phyloP scores from a whole-genome alignment of 1,139 yeast genomes.

The Saccharomyces hybrid region DNA sequence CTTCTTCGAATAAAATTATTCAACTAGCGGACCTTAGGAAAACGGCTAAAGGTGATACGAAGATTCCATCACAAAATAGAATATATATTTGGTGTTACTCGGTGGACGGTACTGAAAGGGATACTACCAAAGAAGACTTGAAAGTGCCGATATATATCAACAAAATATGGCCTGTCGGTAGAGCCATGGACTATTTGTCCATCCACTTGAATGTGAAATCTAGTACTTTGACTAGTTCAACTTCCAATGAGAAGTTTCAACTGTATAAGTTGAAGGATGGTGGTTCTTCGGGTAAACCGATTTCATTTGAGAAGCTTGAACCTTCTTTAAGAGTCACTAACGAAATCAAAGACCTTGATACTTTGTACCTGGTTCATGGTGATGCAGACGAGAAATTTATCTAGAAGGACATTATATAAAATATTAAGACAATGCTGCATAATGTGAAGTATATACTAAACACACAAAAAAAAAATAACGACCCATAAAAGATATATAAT shows the following conservation, averaged over 20 bases:
- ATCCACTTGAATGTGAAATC: conserved; percentile 35
- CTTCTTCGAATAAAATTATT: conserved; percentile 29
- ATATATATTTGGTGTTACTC: conserved; percentile 56
- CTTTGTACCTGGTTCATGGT: conserved; percentile 54
- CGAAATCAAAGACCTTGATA: conserved; percentile 44
- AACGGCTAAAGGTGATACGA: conserved; percentile 61
- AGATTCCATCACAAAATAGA: conserved; percentile 48
- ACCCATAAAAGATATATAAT: neutral
- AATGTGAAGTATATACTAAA: neutral
- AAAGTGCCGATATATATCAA: conserved; percentile 22
- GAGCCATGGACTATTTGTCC: conserved; percentile 64
- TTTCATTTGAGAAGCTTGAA: conserved; percentile 31
- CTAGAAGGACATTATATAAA: neutral
- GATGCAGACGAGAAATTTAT: neutral
- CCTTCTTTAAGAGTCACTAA: conserved; percentile 40
- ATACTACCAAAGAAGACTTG: conserved; percentile 27
- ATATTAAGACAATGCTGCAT: neutral
- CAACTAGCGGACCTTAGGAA: conserved; percentile 41
- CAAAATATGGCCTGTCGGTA: conserved; percentile 62
- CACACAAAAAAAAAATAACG: neutral
- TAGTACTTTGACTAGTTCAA: conserved; percentile 39
- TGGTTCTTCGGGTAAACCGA: conserved; percentile 11
- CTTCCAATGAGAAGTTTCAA: conserved; percentile 24
- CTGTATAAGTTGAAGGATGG: conserved; percentile 28
- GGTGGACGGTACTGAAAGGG: conserved; percentile 34